These are phyloP conservation scores for Meyerozyma elateridarum DNA, from an alignment of 1,139 yeast genomes.

Conservation along the genomic window DNA sequence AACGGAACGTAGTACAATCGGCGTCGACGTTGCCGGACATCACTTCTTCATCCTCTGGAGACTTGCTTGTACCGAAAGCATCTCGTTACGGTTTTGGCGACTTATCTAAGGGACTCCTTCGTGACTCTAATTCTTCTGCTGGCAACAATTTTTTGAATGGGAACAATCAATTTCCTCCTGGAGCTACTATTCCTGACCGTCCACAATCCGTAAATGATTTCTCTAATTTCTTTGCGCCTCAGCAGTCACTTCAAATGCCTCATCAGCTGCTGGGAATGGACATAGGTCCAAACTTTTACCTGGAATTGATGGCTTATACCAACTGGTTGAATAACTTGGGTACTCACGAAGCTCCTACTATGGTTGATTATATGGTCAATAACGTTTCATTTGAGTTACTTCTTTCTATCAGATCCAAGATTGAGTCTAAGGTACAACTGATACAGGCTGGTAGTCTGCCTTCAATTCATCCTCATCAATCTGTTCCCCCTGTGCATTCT, in stretches of 20 bases:
- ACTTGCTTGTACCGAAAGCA: conserved; percentile 21
- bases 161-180: conserved; percentile 13
- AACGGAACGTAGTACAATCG: conserved; percentile 3
- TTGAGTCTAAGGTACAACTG: conserved; percentile 1
- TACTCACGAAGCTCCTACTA: conserved; percentile 52
- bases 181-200: conserved; percentile 31
- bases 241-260: conserved; percentile 14
- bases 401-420: conserved; percentile 35
- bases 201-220: conserved; percentile 45
- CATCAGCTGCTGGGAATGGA: conserved; percentile 7
- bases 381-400: conserved; percentile 45
- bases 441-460: conserved; percentile 2
- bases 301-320: conserved; percentile 48
- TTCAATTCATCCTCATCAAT: background rate
- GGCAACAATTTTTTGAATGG: conserved; percentile 2
- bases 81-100: conserved; percentile 19
- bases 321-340: conserved; percentile 58
- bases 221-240: conserved; percentile 21
- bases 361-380: conserved; percentile 55
- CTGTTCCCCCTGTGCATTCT: conserved; percentile 4
- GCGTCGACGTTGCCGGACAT: conserved; percentile 16
- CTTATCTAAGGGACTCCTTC: conserved; percentile 14
- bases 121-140: conserved; percentile 19
- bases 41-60: conserved; percentile 5
- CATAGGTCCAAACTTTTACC: conserved; percentile 24